Percentiles rank a stretch among this genome's conserved stretches.
phyloP scores from a whole-genome alignment of 352 stramenopile species.

The Phytopythium cucurbitacearum region DNA sequence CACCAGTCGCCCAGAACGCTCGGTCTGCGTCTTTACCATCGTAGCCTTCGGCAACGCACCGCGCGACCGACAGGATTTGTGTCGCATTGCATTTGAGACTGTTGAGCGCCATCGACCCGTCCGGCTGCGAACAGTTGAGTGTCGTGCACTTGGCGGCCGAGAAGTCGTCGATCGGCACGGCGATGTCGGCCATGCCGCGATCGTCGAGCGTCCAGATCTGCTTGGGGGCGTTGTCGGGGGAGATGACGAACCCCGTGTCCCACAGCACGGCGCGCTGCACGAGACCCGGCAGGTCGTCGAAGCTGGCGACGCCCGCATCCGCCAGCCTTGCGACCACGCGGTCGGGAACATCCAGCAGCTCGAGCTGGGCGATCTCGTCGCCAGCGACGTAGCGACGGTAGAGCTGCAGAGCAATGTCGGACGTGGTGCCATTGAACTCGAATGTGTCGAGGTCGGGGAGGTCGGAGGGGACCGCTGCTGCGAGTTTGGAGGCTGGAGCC shows the following conservation, averaged over 20 bases:
- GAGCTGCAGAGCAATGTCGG: conserved; percentile 17
- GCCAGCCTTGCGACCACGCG: neutral
- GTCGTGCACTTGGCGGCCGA: conserved; percentile 7
- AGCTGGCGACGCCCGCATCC: neutral
- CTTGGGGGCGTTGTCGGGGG: conserved; percentile 8
- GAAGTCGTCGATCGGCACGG: conserved; percentile 16
- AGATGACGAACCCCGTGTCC: conserved; percentile 21
- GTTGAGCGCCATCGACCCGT: conserved; percentile 3
- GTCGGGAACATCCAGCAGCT: conserved; percentile 5
- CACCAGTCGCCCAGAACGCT: conserved; percentile 26
- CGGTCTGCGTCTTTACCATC: neutral
- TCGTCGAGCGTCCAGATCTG: conserved; percentile 16
- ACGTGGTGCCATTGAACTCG: conserved; percentile 4
- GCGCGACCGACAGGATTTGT: conserved; percentile 13
- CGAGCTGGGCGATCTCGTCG: conserved; percentile 11
- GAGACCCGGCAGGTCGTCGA: conserved; percentile 11
- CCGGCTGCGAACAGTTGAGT: conserved; percentile 15
- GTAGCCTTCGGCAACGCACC: conserved; percentile 16
- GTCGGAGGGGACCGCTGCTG: too few relatives aligned
- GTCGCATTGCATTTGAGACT: conserved; percentile 18
- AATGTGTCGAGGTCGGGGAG: neutral
- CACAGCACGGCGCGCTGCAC: conserved; percentile 20
- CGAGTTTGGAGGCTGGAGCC: too few relatives aligned
- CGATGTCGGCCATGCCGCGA: conserved; percentile 18
- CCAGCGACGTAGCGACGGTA: conserved; percentile 15